Evolutionary conservation across 2,329 filamentous ascomycete species (phyloP).

Genomic region (Penicillium sp.): DNA sequence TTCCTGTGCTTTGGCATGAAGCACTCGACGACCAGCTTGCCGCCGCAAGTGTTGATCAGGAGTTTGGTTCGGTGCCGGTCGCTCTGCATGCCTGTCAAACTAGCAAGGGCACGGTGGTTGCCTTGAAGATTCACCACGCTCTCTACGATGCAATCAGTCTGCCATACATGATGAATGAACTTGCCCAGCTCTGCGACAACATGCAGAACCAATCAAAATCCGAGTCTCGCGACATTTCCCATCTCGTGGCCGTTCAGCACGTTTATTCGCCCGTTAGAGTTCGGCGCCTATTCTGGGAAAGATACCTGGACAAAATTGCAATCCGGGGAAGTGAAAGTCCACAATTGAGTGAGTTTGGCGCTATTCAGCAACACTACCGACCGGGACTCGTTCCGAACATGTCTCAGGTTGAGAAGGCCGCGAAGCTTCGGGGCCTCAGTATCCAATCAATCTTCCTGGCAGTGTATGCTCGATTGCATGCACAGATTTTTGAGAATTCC

Average conservation of each 20-base stretch:
- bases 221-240: constrained; percentile 35
- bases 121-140: constrained; percentile 75
- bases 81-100: constrained; percentile 37
- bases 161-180: constrained; percentile 58
- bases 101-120: constrained; percentile 33
- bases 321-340: neutral
- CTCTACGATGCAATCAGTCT: constrained; percentile 86
- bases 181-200: constrained; percentile 47
- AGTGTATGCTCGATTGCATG: constrained; percentile 59
- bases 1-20: constrained; percentile 34
- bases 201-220: constrained; percentile 8
- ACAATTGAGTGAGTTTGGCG: constrained; percentile 10
- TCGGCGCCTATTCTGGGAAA: constrained; percentile 47
- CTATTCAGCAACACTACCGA: constrained; percentile 43
- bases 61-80: constrained; percentile 25
- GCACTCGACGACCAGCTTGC: constrained; percentile 13
- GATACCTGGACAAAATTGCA: constrained; percentile 33
- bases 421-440: constrained; percentile 59
- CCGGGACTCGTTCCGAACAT: constrained; percentile 49
- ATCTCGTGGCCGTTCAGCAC: constrained; percentile 42
- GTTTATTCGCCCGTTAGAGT: constrained; percentile 23
- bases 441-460: constrained; percentile 77
- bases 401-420: constrained; percentile 41
- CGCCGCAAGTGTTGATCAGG: constrained; percentile 10
- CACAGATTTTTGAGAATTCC: constrained; percentile 20